A percentile compares a stretch with the other conserved stretches of the same genome.
phyloP scores from a whole-genome alignment of 2,329 filamentous ascomycete species.

The Fusarium nelsonii region DNA sequence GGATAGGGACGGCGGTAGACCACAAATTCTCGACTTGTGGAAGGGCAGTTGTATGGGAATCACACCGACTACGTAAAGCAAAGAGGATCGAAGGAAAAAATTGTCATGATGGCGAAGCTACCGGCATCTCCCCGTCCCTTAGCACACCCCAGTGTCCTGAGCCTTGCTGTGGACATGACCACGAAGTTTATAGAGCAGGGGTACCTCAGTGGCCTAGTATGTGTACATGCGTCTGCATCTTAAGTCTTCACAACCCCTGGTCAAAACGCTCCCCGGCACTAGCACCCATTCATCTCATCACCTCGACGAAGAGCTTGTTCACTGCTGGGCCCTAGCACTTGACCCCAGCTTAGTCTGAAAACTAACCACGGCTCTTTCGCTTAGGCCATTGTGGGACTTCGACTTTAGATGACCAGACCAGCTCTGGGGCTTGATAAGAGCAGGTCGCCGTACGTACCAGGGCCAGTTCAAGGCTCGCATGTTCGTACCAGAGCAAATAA shows the following conservation, averaged over 20 bases:
- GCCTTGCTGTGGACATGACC: constrained; percentile 44
- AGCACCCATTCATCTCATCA: constrained; percentile 41
- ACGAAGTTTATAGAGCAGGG: constrained; percentile 37
- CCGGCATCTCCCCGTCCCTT: constrained; percentile 46
- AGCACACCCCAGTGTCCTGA: constrained; percentile 43
- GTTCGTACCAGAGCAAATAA: constrained; percentile 45
- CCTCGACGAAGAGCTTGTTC: constrained; percentile 33
- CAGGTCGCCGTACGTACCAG: constrained; percentile 37
- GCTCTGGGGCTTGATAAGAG: constrained; percentile 47
- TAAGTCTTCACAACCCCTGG: constrained; percentile 37
- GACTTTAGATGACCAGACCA: constrained; percentile 36
- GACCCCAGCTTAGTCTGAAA: constrained; percentile 40
- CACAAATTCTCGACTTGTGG: not conserved
- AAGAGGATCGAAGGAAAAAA: constrained; percentile 20
- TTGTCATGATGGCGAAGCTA: constrained; percentile 42
- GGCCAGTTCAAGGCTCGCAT: constrained; percentile 39
- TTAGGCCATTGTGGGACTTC: constrained; percentile 41
- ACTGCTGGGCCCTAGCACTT: constrained; percentile 41
- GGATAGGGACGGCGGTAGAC: not conserved
- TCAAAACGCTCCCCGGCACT: constrained; percentile 45
- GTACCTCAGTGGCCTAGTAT: constrained; percentile 34
- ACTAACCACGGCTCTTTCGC: constrained; percentile 42
- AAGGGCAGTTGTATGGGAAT: constrained; percentile 6
- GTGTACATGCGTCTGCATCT: constrained; percentile 40
- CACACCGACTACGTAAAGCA: constrained; percentile 36